phyloP scores from a whole-genome alignment of 495 filamentous ascomycete species.

The Aspergillus indologenus region DNA sequence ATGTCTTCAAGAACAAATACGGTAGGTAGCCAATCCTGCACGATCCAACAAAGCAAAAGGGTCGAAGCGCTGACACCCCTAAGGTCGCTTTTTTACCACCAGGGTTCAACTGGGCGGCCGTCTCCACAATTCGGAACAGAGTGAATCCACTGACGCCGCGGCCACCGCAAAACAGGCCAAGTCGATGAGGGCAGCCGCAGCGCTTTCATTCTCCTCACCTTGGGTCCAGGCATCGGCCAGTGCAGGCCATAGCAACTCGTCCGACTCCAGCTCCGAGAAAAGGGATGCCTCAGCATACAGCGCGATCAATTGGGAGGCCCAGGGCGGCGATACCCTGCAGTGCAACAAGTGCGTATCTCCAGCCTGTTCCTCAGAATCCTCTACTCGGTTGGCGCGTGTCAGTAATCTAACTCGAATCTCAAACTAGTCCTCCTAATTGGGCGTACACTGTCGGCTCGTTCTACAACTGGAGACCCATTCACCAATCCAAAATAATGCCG shows the following conservation, averaged over 20 bases:
- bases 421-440: slow-evolving; percentile 12
- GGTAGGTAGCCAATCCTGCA: too few relatives aligned
- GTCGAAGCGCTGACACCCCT: too few relatives aligned
- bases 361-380: background rate
- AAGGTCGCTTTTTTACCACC: slow-evolving; percentile 10
- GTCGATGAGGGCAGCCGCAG: slow-evolving; percentile 2
- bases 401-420: too few relatives aligned
- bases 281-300: background rate
- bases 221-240: slow-evolving; percentile 12
- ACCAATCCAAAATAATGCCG: background rate
- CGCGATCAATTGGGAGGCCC: slow-evolving; percentile 9
- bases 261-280: background rate
- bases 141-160: background rate
- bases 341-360: slow-evolving; percentile 14
- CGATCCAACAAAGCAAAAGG: too few relatives aligned
- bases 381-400: background rate
- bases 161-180: slow-evolving; percentile 1
- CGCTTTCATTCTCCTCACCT: slow-evolving; percentile 11
- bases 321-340: slow-evolving; percentile 12
- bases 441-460: slow-evolving; percentile 8
- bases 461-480: slow-evolving; percentile 16
- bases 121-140: slow-evolving; percentile 2
- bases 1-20: slow-evolving; percentile 12
- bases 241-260: background rate
- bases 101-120: slow-evolving; percentile 11